phyloP scores from a whole-genome alignment of 208 protist species.

The Kentomonas sorsogonicus region DNA sequence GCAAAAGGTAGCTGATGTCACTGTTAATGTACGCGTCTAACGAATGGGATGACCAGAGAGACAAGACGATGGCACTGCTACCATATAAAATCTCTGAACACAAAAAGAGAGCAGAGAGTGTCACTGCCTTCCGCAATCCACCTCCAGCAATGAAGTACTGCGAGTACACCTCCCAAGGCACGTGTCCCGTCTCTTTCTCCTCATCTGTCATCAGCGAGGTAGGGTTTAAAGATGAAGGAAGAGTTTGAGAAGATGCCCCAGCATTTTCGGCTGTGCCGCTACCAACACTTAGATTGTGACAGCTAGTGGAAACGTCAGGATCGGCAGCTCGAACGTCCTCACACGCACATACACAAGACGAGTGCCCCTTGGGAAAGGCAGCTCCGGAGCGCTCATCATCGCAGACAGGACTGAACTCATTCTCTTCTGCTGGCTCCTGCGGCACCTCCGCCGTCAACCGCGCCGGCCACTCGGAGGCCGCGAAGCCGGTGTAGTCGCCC shows the following conservation, averaged over 20 bases:
- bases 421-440: no score
- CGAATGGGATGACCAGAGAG: constrained; percentile 47
- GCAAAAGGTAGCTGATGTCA: constrained; percentile 29
- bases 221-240: no score
- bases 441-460: constrained; percentile 1
- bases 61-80: constrained; percentile 39
- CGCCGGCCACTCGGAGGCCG: constrained; percentile 20
- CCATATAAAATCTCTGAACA: neutral
- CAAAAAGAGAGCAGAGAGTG: constrained; percentile 45
- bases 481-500: constrained; percentile 31
- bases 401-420: no score
- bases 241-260: no score
- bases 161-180: constrained; percentile 48
- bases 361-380: no score
- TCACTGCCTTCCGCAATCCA: constrained; percentile 16
- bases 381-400: no score
- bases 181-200: constrained; percentile 51
- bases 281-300: no score
- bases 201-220: constrained; percentile 63
- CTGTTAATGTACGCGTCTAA: constrained; percentile 8
- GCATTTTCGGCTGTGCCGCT: no score
- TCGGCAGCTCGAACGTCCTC: no score
- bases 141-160: constrained; percentile 53
- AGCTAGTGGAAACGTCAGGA: no score
- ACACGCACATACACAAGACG: no score